Evolutionary conservation across 345 rosid genomes (phyloP), one percentile per base, ranked within the genome.

Genomic region (Acer saccharum): DNA sequence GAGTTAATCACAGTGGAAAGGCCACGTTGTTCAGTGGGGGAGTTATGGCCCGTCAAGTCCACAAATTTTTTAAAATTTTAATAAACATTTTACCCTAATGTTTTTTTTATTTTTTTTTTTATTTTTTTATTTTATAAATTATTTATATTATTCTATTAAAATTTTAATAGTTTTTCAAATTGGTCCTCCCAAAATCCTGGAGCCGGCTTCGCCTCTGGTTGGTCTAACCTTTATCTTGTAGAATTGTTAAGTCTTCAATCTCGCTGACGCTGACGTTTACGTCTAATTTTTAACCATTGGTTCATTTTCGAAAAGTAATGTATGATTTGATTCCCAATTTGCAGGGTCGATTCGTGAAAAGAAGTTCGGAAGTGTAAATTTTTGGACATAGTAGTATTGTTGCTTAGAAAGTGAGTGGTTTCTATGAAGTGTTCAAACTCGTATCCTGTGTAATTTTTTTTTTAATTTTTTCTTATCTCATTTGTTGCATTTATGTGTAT

Each of bases 331-430:
- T 44, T 25, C 10, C 1, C 3, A 10, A 17, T 75, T 77, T 58
- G 75, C 87, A 89, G 95, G 95, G 93, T 50, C 85, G 93, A 72
- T 91, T 91, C 55, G 95, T 91, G 75, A 85, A 88, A 85, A 86
- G 88, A 72, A 81, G 60, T 20, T 86, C 78, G 46, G 81, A 20
- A 11, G 48, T 43, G 67, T 79, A 71, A 10, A 62, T 18, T 21
- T 57, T 65, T 35, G 71, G 20, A 50, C 32, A 65, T 50, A 65
- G 12, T 65, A 46, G 10, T 9, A 46, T n/a, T 65, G 52, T 20
- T 64, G 35, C 29, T 20, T 50, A 39, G 14, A 75, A 54, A 52
- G 48, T 9, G 50, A 50, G 32, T 10, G 65, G 21, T 8, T 8
- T 10, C 13, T 13, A 44, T 20, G 43, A n/a, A 7, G 10, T 66